These are phyloP conservation scores for Pistacia atlantica DNA, from an alignment of 345 rosid genomes.

Conservation along the genomic window DNA sequence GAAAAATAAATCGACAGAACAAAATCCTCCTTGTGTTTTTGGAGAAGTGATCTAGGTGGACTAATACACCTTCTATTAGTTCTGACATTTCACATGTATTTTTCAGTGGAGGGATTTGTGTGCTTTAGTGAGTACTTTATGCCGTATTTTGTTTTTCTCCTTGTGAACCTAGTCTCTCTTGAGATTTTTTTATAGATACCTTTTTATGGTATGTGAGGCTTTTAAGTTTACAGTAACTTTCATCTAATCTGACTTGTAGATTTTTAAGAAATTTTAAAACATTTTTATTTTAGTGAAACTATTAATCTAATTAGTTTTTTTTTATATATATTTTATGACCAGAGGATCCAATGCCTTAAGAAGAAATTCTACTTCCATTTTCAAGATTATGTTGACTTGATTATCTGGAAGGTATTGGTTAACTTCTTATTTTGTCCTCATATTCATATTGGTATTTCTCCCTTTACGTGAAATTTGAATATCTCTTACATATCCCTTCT, in stretches of 20 bases:
- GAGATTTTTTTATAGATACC: neutral
- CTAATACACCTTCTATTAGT: too few relatives aligned
- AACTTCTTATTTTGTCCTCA: neutral
- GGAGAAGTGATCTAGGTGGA: too few relatives aligned
- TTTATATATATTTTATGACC: slow-evolving; percentile 23
- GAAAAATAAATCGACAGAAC: too few relatives aligned
- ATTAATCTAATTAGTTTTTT: slow-evolving; percentile 24
- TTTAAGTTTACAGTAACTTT: slow-evolving; percentile 2
- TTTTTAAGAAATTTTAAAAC: slow-evolving; percentile 10
- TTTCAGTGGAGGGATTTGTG: too few relatives aligned
- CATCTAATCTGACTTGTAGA: neutral
- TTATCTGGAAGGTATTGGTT: slow-evolving; percentile 81
- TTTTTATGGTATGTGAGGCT: neutral
- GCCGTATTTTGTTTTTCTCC: too few relatives aligned
- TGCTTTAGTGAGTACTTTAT: too few relatives aligned
- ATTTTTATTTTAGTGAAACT: slow-evolving; percentile 16
- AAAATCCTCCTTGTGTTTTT: too few relatives aligned
- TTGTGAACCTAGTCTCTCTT: too few relatives aligned
- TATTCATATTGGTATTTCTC: neutral
- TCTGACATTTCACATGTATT: too few relatives aligned
- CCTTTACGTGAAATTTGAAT: neutral
- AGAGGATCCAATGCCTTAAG: slow-evolving; percentile 85
- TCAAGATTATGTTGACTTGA: slow-evolving; percentile 92
- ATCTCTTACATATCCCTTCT: neutral
- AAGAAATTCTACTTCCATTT: slow-evolving; percentile 94